Evolutionary conservation across 1,284 basidiomycete species (phyloP).

Genomic region (Ceratobasidium sp.): DNA sequence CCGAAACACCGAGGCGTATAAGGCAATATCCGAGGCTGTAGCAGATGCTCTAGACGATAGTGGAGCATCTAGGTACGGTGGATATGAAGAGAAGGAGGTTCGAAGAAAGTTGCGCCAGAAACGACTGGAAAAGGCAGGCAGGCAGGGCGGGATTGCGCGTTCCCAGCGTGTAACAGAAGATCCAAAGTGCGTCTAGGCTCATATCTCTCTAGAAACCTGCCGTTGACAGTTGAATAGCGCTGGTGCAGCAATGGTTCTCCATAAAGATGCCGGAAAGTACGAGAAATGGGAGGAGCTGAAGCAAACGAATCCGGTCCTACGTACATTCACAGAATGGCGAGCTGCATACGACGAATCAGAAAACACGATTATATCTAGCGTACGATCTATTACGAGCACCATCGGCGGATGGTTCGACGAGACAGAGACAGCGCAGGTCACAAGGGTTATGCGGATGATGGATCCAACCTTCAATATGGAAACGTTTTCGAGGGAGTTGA

Average conservation of each 20-base stretch:
- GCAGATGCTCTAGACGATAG: conserved; percentile 95
- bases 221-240: conserved; percentile 67
- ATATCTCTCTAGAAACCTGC: conserved; percentile 4
- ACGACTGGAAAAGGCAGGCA: conserved; percentile 86
- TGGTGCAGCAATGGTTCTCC: conserved; percentile 84
- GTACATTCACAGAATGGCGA: conserved; percentile 69
- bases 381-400: conserved; percentile 87
- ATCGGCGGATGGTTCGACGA: conserved; percentile 95
- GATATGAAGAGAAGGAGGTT: conserved; percentile 93
- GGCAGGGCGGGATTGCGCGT: conserved; percentile 66
- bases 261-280: conserved; percentile 81
- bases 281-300: conserved; percentile 83
- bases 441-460: conserved; percentile 84
- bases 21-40: conserved; percentile 88
- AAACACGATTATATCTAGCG: conserved; percentile 84
- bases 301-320: conserved; percentile 78
- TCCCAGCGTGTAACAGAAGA: conserved; percentile 70
- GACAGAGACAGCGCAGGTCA: conserved; percentile 96
- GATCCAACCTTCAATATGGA: conserved; percentile 92
- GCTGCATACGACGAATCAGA: conserved; percentile 93
- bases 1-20: conserved; percentile 95
- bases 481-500: conserved; percentile 87
- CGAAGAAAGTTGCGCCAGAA: conserved; percentile 79
- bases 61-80: conserved; percentile 90
- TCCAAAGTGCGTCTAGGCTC: conserved; percentile 72